Percentiles rank a stretch among this genome's conserved stretches.
Evolutionary conservation across 139 green algal species (phyloP).

Genomic region (Penium margaritaceum): DNA sequence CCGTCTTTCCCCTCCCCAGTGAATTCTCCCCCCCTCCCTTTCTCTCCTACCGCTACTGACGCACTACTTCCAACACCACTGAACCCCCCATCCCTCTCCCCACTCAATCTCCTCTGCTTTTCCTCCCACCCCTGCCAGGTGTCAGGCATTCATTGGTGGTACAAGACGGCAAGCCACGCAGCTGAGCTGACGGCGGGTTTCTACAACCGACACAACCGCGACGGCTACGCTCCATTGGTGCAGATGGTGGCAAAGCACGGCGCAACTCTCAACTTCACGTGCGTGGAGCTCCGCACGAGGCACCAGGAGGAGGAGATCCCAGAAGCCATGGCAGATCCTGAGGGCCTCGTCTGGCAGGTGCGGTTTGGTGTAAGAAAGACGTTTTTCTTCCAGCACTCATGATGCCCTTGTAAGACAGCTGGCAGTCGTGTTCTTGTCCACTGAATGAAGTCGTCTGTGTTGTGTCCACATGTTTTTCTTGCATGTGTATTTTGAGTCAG

Average conservation of each 20-base stretch:
- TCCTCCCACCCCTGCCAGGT: too few relatives aligned
- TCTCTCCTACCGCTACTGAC: too few relatives aligned
- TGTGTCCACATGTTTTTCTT: too few relatives aligned
- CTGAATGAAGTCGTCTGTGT: too few relatives aligned
- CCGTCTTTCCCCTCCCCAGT: too few relatives aligned
- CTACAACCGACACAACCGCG: conserved; percentile 65
- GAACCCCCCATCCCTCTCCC: neutral
- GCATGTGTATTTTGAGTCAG: too few relatives aligned
- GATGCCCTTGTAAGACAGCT: too few relatives aligned
- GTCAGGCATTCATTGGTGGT: conserved; percentile 95
- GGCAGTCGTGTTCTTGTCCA: too few relatives aligned
- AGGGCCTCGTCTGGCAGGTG: conserved; percentile 65
- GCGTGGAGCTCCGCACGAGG: conserved; percentile 92
- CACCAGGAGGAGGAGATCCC: conserved; percentile 87
- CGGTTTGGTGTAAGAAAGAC: too few relatives aligned
- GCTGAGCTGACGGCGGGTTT: conserved; percentile 90
- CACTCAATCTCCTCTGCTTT: too few relatives aligned
- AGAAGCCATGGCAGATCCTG: conserved; percentile 75
- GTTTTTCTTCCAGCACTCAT: too few relatives aligned
- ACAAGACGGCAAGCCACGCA: conserved; percentile 78
- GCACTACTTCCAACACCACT: neutral
- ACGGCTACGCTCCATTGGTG: conserved; percentile 60
- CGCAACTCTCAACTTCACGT: conserved; percentile 78
- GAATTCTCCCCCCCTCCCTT: too few relatives aligned
- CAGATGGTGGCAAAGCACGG: conserved; percentile 51